A percentile compares a stretch with the other conserved stretches of the same genome.
Evolutionary conservation across 2,329 filamentous ascomycete species (phyloP).

Genomic region (Trichocomaceae sp.): DNA sequence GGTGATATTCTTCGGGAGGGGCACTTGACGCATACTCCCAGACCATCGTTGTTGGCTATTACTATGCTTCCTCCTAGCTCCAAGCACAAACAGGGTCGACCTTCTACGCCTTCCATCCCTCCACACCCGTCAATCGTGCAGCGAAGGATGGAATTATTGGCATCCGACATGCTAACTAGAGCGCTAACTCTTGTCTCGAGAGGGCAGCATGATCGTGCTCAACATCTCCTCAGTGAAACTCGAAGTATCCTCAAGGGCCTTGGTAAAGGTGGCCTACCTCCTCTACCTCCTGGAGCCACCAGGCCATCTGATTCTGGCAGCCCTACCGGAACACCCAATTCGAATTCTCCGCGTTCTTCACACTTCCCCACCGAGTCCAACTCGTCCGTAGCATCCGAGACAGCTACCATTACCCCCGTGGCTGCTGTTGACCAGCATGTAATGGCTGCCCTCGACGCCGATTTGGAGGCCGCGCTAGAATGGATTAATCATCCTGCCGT

Average conservation of each 20-base stretch:
- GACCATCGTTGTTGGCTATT: conserved; percentile 86
- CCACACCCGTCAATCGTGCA: conserved; percentile 94
- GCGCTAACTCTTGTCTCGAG: conserved; percentile 85
- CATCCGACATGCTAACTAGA: conserved; percentile 93
- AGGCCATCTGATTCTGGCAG: conserved; percentile 40
- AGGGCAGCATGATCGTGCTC: conserved; percentile 86
- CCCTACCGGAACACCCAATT: conserved; percentile 32
- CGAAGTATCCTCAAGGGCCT: conserved; percentile 91
- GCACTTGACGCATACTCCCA: conserved; percentile 73
- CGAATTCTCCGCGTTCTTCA: conserved; percentile 33
- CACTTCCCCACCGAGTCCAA: conserved; percentile 24
- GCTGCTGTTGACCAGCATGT: conserved; percentile 77
- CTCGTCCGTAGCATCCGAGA: conserved; percentile 29
- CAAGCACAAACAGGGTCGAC: conserved; percentile 47
- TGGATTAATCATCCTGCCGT: conserved; percentile 98
- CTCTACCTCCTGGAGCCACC: conserved; percentile 56
- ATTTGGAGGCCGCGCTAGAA: conserved; percentile 83
- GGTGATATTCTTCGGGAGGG: conserved; percentile 90
- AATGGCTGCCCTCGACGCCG: conserved; percentile 79
- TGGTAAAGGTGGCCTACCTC: conserved; percentile 87
- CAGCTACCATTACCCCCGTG: conserved; percentile 47
- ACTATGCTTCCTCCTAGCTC: conserved; percentile 75
- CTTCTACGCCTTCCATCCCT: conserved; percentile 71
- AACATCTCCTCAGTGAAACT: conserved; percentile 87
- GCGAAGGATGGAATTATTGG: conserved; percentile 92